Conservation (phyloP, 371 early-diverging fungal species). For the Homolaphlyctis polyrhiza region DNA sequence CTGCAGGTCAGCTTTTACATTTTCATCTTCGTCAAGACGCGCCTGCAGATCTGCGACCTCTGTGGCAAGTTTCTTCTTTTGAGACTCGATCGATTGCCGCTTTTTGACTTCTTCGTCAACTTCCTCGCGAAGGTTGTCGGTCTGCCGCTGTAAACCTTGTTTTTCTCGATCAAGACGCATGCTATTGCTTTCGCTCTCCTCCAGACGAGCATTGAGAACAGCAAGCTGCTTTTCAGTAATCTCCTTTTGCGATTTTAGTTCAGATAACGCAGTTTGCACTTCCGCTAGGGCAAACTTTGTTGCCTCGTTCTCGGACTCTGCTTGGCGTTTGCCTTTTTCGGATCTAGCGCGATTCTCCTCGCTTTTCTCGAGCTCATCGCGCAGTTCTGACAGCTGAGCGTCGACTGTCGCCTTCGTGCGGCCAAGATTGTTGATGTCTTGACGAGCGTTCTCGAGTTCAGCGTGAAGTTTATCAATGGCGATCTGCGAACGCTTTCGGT, state of each 20-base stretch:
- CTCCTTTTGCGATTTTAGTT: slow-evolving; percentile 47
- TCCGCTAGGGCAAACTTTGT: slow-evolving; percentile 40
- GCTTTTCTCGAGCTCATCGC: slow-evolving; percentile 39
- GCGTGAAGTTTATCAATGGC: slow-evolving; percentile 47
- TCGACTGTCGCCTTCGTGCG: slow-evolving; percentile 45
- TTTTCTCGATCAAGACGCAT: slow-evolving; percentile 57
- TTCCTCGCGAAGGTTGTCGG: slow-evolving; percentile 37
- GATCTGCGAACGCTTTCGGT: slow-evolving; percentile 41
- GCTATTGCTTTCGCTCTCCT: slow-evolving; percentile 47
- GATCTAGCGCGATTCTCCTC: slow-evolving; percentile 39
- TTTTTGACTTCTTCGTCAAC: slow-evolving; percentile 43
- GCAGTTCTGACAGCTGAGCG: slow-evolving; percentile 41
- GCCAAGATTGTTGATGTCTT: slow-evolving; percentile 55
- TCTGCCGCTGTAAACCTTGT: slow-evolving; percentile 44
- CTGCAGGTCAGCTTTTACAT: slow-evolving; percentile 45
- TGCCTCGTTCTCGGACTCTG: slow-evolving; percentile 44
- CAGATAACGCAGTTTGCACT: slow-evolving; percentile 38
- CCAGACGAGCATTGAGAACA: slow-evolving; percentile 41
- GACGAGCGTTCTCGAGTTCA: slow-evolving; percentile 58
- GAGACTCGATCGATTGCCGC: slow-evolving; percentile 31
- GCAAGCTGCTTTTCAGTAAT: slow-evolving; percentile 48
- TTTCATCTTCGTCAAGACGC: slow-evolving; percentile 65
- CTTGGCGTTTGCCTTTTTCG: slow-evolving; percentile 53
- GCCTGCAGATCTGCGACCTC: slow-evolving; percentile 61
- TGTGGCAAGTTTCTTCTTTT: slow-evolving; percentile 54